Evolutionary conservation across 179 eudicot species (phyloP), one percentile per base, ranked within the genome.

Genomic region (Corrigiola litoralis): DNA sequence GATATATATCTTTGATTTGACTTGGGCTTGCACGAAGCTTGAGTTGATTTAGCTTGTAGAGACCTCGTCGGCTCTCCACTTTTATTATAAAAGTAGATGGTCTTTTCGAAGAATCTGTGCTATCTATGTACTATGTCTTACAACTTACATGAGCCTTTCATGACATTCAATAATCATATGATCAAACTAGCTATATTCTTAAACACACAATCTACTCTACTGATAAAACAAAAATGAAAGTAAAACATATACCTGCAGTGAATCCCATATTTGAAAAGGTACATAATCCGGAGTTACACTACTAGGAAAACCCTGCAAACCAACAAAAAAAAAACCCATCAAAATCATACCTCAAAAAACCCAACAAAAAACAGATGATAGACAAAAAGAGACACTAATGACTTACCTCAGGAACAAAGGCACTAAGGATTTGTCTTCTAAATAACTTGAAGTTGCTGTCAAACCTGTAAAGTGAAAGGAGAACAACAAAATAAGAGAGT

Each of bases 281-380:
- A 77, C 68, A 68, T 94, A 94, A 85, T 94, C 99, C 31, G 97
- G 88, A 25, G 99, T 94, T 47, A 94, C 99, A 69, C 99, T 91
- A 71, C 77, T 67, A 17, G 99, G 99, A 81, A 86, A 94, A 2
- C 97, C 99, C 99, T 94, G 96, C 73, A 62, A 24, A 72, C n/a
- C 18, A 31, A 1, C 5, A 8, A 25, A 29, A 63, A 27, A 34
- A 48, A 53, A 21, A 38, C 54, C 47, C 72, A 42, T 16, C 57
- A 64, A 58, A 58, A 71, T 7, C 29, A 6, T 6, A 7, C 11
- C 21, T 54, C 20, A 40, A 46, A 34, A 41, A 47, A 0, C 29
- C 1, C 51, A 51, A 34, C 0, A 42, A 42, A 36, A 14, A 17
- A 12, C 1, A 5, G 6, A 17, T 9, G 13, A 32, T 37, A 17